These are phyloP conservation scores for Eimeria tenella DNA, from an alignment of 169 alveolate genomes.

Conservation along the genomic window DNA sequence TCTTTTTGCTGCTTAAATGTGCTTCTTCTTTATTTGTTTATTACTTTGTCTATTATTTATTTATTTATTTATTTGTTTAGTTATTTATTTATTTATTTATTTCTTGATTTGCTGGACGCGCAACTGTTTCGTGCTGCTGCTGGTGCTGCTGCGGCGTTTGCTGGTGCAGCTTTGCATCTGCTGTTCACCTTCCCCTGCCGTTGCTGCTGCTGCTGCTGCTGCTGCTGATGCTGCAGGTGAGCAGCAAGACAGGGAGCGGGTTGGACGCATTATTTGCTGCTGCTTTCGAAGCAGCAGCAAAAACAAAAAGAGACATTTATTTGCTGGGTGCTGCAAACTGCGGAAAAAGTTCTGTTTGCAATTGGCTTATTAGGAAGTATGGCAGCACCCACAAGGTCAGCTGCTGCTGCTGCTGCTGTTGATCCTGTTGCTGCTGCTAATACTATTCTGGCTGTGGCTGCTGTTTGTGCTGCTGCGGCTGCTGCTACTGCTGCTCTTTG, in stretches of 20 bases:
- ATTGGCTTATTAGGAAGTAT: neutral
- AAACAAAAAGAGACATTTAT: neutral
- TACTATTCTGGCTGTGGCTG: neutral
- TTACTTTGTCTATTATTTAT: neutral
- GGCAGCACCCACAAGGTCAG: neutral
- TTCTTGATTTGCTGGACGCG: neutral
- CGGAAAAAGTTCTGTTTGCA: neutral
- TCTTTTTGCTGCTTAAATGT: neutral
- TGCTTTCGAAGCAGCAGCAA: neutral
- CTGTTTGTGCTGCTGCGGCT: neutral
- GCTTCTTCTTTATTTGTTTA: too few relatives aligned
- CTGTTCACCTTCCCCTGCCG: neutral
- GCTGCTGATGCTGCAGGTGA: constrained; percentile 36
- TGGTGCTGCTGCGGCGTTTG: neutral
- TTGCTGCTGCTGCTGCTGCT: constrained; percentile 10
- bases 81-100: neutral
- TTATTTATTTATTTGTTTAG: neutral
- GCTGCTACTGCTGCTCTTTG: neutral
- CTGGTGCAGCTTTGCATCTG: neutral
- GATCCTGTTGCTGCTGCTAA: neutral
- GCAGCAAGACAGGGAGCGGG: constrained; percentile 2
- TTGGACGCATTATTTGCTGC: neutral
- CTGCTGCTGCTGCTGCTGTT: constrained; percentile 11
- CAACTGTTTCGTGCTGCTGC: too few relatives aligned
- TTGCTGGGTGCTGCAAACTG: neutral